A percentile compares a stretch with the other conserved stretches of the same genome.
Conservation (phyloP, 805 yeast genomes). For the Groenewaldozyma tartarivorans region DNA sequence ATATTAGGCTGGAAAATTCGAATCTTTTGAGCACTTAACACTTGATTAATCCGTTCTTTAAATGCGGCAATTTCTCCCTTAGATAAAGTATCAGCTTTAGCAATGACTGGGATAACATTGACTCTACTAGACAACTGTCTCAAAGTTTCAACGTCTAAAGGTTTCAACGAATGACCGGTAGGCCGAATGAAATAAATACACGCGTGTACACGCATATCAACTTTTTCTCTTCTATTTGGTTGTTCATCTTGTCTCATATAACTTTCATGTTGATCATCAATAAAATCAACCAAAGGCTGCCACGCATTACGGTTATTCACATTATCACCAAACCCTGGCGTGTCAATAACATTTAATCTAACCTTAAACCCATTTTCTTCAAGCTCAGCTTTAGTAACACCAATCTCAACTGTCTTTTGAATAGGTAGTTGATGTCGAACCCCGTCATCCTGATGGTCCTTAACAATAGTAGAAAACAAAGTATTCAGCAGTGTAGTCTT, state of each 20-base stretch:
- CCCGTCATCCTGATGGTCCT: constrained; percentile 33
- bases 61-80: constrained; percentile 42
- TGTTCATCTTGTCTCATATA: constrained; percentile 71
- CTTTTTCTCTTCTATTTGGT: constrained; percentile 44
- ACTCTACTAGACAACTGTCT: constrained; percentile 59
- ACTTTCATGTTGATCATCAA: constrained; percentile 69
- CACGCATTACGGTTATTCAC: constrained; percentile 59
- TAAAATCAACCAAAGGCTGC: constrained; percentile 58
- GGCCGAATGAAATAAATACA: constrained; percentile 79
- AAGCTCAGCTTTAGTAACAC: constrained; percentile 39
- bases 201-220: constrained; percentile 70
- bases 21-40: constrained; percentile 47
- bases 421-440: constrained; percentile 30
- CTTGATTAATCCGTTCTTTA: constrained; percentile 43
- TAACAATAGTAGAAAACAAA: constrained; percentile 47
- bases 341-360: constrained; percentile 56
- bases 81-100: constrained; percentile 72
- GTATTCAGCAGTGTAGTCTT: constrained; percentile 45
- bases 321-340: constrained; percentile 69
- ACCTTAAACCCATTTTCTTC: constrained; percentile 52
- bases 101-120: constrained; percentile 72
- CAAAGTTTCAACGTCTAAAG: constrained; percentile 67
- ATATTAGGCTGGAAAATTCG: constrained; percentile 43
- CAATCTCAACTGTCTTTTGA: constrained; percentile 32
- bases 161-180: constrained; percentile 47